Conservation (phyloP, 495 filamentous ascomycete genomes). For the Rostrohypoxylon terebratum region DNA sequence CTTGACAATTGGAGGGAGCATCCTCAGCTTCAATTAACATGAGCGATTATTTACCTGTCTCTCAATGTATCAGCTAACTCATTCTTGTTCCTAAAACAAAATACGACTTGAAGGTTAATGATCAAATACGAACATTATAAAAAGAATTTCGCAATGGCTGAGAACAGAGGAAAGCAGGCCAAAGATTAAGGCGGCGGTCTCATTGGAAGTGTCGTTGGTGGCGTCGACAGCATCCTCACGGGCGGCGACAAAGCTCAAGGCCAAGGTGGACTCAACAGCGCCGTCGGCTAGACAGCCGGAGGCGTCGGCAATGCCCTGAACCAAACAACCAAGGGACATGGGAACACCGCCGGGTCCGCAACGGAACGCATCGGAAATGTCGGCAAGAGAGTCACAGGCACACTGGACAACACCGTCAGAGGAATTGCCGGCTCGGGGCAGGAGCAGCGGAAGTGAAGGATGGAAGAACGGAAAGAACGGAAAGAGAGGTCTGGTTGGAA, state of each 20-base stretch:
- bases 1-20: neutral
- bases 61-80: neutral
- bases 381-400: constrained; percentile 44
- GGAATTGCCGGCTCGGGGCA: constrained; percentile 36
- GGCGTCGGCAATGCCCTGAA: constrained; percentile 46
- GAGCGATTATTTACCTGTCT: neutral
- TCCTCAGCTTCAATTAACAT: neutral
- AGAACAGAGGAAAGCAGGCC: constrained; percentile 22
- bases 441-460: constrained; percentile 12
- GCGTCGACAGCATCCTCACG: constrained; percentile 55
- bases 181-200: constrained; percentile 42
- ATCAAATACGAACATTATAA: neutral
- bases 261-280: constrained; percentile 52
- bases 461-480: neutral
- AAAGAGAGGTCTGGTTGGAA: neutral
- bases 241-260: constrained; percentile 56
- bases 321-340: constrained; percentile 49
- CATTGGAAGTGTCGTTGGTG: constrained; percentile 52
- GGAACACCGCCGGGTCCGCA: constrained; percentile 48
- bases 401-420: constrained; percentile 38
- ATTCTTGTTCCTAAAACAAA: neutral
- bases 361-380: constrained; percentile 48
- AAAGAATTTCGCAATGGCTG: constrained; percentile 12
- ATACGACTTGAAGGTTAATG: neutral
- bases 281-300: constrained; percentile 54